Conservation (phyloP, 352 stramenopile species). For the Pythium inflatum region DNA sequence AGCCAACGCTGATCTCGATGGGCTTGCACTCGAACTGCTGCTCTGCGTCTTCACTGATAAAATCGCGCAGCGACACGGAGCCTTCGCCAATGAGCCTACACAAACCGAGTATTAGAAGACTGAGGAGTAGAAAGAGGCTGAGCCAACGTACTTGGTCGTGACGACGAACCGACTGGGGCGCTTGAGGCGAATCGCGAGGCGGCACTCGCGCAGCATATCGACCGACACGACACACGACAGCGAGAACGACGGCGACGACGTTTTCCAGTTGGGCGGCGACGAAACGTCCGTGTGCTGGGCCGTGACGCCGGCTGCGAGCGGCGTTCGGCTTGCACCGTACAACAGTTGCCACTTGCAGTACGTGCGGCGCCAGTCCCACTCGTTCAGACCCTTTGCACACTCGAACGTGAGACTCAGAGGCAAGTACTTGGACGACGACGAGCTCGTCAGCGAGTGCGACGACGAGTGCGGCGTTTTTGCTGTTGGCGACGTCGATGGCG, state of each 20-base stretch:
- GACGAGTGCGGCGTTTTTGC: slow-evolving; percentile 5
- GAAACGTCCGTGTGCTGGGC: slow-evolving; percentile 2
- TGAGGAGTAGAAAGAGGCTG: not conserved
- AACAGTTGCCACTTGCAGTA: slow-evolving; percentile 36
- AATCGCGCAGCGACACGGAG: slow-evolving; percentile 21
- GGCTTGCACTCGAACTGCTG: slow-evolving; percentile 30
- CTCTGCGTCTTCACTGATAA: slow-evolving; percentile 15
- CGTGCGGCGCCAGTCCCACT: slow-evolving; percentile 26
- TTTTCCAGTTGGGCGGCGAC: slow-evolving; percentile 14
- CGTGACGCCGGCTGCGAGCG: slow-evolving; percentile 15
- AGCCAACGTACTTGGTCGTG: slow-evolving; percentile 26
- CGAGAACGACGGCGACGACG: slow-evolving; percentile 6
- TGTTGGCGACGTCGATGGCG: not conserved
- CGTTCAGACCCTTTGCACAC: slow-evolving; percentile 1
- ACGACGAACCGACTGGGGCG: slow-evolving; percentile 22
- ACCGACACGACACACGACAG: slow-evolving; percentile 16
- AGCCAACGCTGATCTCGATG: slow-evolving; percentile 8
- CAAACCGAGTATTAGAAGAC: not conserved
- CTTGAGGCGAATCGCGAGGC: slow-evolving; percentile 20
- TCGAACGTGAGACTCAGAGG: slow-evolving; percentile 17
- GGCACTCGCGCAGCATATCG: slow-evolving; percentile 31
- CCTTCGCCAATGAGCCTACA: slow-evolving; percentile 26
- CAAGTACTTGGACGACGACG: slow-evolving; percentile 4
- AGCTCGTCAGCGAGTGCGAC: slow-evolving; percentile 12
- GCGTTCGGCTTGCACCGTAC: slow-evolving; percentile 12